phyloP scores from a whole-genome alignment of 1,284 basidiomycete genomes.

The Malassezia obtusa region DNA sequence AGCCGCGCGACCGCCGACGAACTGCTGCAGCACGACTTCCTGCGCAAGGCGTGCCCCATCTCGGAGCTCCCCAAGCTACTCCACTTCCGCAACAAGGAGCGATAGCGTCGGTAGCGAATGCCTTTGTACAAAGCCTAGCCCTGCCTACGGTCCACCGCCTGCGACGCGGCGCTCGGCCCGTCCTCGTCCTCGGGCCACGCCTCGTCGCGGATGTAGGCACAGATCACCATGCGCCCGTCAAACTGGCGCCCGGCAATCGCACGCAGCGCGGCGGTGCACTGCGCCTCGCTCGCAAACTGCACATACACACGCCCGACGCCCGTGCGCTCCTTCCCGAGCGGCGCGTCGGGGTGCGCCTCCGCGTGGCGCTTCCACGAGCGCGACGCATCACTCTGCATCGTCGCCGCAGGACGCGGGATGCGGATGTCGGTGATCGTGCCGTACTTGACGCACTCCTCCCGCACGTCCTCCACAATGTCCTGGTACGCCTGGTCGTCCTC shows the following conservation, averaged over 20 bases:
- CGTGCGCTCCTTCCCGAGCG: conserved; percentile 59
- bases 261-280: conserved; percentile 64
- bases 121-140: background rate
- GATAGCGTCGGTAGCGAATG: background rate
- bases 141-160: background rate
- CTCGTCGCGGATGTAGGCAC: conserved; percentile 48
- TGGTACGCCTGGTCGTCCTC: conserved; percentile 81
- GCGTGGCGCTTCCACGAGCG: conserved; percentile 53
- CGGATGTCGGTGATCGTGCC: conserved; percentile 39
- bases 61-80: conserved; percentile 73
- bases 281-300: conserved; percentile 59
- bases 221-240: conserved; percentile 71
- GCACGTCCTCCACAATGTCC: conserved; percentile 88
- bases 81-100: conserved; percentile 53
- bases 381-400: conserved; percentile 35
- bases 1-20: conserved; percentile 88
- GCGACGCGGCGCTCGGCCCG: background rate
- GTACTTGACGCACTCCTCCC: conserved; percentile 59
- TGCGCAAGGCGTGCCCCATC: conserved; percentile 71
- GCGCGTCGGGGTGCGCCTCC: conserved; percentile 50
- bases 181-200: conserved; percentile 28
- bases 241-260: conserved; percentile 82
- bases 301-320: conserved; percentile 92
- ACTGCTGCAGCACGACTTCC: conserved; percentile 72
- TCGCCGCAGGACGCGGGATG: conserved; percentile 35